Evolutionary conservation across 163 green algal species (phyloP).

Genomic region (Trebouxia gelatinosa): DNA sequence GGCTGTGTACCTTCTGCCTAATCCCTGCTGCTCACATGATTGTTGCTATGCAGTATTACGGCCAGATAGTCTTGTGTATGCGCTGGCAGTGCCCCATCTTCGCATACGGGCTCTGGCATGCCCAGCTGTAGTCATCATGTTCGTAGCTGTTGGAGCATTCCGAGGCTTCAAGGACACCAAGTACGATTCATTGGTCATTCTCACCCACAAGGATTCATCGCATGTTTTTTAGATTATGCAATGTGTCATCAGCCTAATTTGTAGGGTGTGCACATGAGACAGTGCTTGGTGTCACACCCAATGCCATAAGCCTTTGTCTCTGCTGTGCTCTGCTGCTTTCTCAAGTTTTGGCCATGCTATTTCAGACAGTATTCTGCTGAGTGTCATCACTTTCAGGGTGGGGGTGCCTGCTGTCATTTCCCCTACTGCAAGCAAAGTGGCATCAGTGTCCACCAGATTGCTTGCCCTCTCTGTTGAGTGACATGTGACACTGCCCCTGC

Average conservation of each 20-base stretch:
- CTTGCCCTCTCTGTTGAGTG: no score
- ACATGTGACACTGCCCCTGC: constrained; percentile 26
- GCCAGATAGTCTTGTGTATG: constrained; percentile 35
- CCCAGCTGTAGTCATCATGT: constrained; percentile 50
- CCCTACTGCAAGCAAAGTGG: background rate
- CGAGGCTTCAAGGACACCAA: constrained; percentile 54
- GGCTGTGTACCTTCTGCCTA: no score
- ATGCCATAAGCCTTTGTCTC: background rate
- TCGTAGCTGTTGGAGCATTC: constrained; percentile 54
- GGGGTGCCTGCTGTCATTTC: background rate
- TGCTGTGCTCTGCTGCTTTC: background rate
- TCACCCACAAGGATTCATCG: background rate
- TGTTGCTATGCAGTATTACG: constrained; percentile 29
- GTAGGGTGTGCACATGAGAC: no score
- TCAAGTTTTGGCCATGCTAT: background rate
- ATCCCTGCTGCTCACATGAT: background rate
- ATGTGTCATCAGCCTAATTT: background rate
- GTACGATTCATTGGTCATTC: background rate
- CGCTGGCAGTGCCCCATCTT: constrained; percentile 50
- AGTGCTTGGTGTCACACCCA: background rate
- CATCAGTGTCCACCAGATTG: no score
- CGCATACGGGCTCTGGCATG: constrained; percentile 42
- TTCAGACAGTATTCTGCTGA: background rate
- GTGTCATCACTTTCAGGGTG: background rate
- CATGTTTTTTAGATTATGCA: background rate